These are phyloP conservation scores for Fusarium stilboides DNA, from an alignment of 2,329 filamentous ascomycete species.

Conservation along the genomic window DNA sequence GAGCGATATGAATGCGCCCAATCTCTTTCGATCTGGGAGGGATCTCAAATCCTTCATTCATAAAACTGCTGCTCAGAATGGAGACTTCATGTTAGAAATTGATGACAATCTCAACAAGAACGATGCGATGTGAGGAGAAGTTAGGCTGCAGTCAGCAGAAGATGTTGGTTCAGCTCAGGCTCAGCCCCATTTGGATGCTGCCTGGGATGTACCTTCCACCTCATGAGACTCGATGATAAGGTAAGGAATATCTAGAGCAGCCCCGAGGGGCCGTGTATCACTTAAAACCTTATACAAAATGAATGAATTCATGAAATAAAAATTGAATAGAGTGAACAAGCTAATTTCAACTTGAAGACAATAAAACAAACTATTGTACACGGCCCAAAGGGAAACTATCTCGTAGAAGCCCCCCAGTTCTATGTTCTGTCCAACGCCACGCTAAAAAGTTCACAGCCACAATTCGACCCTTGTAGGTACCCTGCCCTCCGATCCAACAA, in stretches of 20 bases:
- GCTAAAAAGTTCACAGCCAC: slow-evolving; percentile 32
- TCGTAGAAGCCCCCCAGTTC: slow-evolving; percentile 8
- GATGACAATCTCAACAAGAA: too few relatives aligned
- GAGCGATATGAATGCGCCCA: background rate
- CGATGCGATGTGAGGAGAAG: background rate
- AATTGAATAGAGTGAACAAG: too few relatives aligned
- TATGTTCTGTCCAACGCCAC: slow-evolving; percentile 27
- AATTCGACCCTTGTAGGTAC: background rate
- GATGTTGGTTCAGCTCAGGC: background rate
- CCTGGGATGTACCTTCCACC: too few relatives aligned
- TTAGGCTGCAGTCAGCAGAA: slow-evolving; percentile 7
- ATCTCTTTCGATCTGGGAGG: background rate
- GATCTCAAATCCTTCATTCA: background rate
- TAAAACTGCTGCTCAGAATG: background rate
- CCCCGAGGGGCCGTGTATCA: too few relatives aligned
- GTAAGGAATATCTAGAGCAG: too few relatives aligned
- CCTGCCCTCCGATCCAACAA: background rate
- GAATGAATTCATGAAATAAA: too few relatives aligned
- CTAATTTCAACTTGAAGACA: background rate
- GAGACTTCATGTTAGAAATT: background rate
- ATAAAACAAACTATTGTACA: slow-evolving; percentile 23
- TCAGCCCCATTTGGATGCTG: too few relatives aligned
- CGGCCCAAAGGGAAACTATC: slow-evolving; percentile 3
- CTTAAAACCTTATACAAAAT: too few relatives aligned
- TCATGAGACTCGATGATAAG: too few relatives aligned